Evolutionary conservation across 2,329 filamentous ascomycete species (phyloP), one percentile per base, ranked within the genome.

Genomic region (Cercospora zeae-maydis): DNA sequence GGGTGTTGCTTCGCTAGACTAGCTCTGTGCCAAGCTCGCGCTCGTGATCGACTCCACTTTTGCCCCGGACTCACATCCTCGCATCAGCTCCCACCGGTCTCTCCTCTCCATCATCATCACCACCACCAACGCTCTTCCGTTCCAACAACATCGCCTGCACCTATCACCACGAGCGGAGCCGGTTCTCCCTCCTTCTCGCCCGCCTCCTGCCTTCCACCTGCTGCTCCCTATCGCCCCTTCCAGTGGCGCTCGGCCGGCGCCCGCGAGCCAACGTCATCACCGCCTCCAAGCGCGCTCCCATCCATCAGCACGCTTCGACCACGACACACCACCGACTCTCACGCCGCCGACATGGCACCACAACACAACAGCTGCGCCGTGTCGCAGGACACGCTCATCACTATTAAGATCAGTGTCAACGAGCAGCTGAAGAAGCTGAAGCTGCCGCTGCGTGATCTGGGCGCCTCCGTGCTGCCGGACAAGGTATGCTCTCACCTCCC

Each of bases 391-490:
- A 92, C 90, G 58, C 81, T 86, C 68, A 90, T 98, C 78, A 92
- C 89, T 69, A 82, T 97, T 80, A 98, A 98, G 82, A 84, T 96
- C 74, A 85, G 86, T 73, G 86, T 89, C 73, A 86, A 92, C 74
- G 91, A 91, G 63, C 81, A 79, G 72, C 89, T 88, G 72, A 88
- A 90, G 73, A 90, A 92, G 71, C 90, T 96, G 81, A 97, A 96
- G 84, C 84, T 98, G 68, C 89, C 92, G 61, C 84, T 98, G 74
- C 87, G 88, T 75, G 93, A 98, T 70, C 87, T 98, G 61, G 86
- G 86, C 66, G 86, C 89, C 55, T 82, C 81, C 67, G 83, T 86
- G 52, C 85, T 99, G 39, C 91, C 93, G 71, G 82, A 86, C 72
- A 96, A 93, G 86, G 95, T 98, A 85, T 75, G 89, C 52, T 58